A percentile compares a stretch with the other conserved stretches of the same genome.
These are phyloP conservation scores for Asterella californica DNA, from an alignment of 225 moss, liverwort and hornwort species.

Conservation along the genomic window DNA sequence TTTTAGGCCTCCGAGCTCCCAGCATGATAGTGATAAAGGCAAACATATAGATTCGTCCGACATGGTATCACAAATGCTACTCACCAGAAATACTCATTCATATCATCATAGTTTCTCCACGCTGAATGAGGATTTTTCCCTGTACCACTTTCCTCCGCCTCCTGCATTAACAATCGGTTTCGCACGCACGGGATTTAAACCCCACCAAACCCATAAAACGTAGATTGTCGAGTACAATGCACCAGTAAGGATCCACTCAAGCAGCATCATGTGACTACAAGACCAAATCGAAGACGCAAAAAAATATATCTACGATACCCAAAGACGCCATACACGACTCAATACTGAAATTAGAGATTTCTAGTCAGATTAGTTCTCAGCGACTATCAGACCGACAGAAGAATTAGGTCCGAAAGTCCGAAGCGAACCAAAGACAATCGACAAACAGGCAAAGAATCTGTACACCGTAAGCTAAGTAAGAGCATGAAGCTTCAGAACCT, in stretches of 20 bases:
- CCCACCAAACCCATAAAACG: neutral
- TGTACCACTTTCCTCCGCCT: conserved; percentile 50
- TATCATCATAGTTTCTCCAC: conserved; percentile 98
- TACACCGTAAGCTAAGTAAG: neutral
- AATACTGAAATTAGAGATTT: too few relatives aligned
- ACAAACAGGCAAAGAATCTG: neutral
- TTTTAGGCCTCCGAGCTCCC: neutral
- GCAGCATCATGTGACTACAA: neutral
- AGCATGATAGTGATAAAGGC: neutral
- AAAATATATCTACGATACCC: too few relatives aligned
- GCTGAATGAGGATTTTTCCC: conserved; percentile 80
- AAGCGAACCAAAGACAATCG: neutral
- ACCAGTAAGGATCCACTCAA: neutral
- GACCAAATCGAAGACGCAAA: neutral
- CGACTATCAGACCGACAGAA: neutral
- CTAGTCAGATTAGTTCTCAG: too few relatives aligned
- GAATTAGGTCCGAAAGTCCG: neutral
- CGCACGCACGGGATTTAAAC: neutral
- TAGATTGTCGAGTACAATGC: neutral
- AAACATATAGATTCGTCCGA: neutral
- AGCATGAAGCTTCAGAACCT: neutral
- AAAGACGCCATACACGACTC: too few relatives aligned
- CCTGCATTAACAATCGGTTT: conserved; percentile 38
- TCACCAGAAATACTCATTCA: conserved; percentile 98
- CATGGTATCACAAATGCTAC: neutral